A percentile compares a stretch with the other conserved stretches of the same genome.
Evolutionary conservation across 2,329 filamentous ascomycete genomes (phyloP).

Genomic region (Coniella lustricola): DNA sequence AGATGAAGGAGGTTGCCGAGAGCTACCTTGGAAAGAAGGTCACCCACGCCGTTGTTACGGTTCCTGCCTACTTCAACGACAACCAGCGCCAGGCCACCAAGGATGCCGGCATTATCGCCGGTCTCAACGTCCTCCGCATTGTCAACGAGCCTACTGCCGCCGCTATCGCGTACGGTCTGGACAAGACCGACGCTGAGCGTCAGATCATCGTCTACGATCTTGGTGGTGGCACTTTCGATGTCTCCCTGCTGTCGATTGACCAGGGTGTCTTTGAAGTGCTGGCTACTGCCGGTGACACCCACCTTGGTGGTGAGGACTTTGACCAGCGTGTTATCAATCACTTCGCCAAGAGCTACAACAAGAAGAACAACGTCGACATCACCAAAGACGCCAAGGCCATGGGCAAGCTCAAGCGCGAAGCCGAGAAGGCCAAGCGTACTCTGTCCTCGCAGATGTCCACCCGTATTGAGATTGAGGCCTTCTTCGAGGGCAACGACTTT

Average conservation of each 20-base stretch:
- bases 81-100: constrained; percentile 96
- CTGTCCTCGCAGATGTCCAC: constrained; percentile 91
- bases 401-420: constrained; percentile 99
- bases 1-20: constrained; percentile 82
- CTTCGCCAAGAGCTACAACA: constrained; percentile 97
- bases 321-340: constrained; percentile 95
- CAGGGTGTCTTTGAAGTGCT: constrained; percentile 91
- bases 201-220: constrained; percentile 93
- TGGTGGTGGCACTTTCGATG: constrained; percentile 91
- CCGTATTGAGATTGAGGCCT: constrained; percentile 92
- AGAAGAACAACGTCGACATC: constrained; percentile 89
- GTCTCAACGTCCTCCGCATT: constrained; percentile 90
- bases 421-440: constrained; percentile 98
- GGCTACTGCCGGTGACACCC: constrained; percentile 92
- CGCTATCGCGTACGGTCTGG: constrained; percentile 88
- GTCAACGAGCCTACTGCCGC: constrained; percentile 96
- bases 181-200: constrained; percentile 76
- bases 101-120: constrained; percentile 86
- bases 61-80: constrained; percentile 98
- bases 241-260: constrained; percentile 85
- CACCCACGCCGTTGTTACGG: constrained; percentile 84
- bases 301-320: constrained; percentile 97
- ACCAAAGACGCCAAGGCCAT: constrained; percentile 95
- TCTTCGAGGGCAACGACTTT: constrained; percentile 96
- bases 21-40: constrained; percentile 75